Evolutionary conservation across 192 early-diverging fungal genomes (phyloP).

Genomic region (Gigaspora rosea): DNA sequence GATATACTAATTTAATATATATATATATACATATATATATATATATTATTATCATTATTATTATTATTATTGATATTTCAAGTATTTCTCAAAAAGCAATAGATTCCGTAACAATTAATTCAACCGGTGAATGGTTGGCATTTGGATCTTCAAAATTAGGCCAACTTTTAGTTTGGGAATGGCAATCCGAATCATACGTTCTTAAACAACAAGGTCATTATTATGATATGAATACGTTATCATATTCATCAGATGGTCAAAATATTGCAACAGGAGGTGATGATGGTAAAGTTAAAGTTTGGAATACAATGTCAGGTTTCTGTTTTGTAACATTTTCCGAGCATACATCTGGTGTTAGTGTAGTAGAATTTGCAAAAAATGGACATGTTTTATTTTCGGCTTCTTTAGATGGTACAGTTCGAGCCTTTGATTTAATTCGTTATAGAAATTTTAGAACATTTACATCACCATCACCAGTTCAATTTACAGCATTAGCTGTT

Average conservation of each 20-base stretch:
- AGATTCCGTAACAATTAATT: constrained; percentile 84
- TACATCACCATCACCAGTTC: constrained; percentile 91
- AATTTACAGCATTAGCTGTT: constrained; percentile 91
- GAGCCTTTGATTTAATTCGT: constrained; percentile 96
- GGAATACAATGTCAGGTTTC: constrained; percentile 95
- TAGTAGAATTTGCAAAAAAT: constrained; percentile 88
- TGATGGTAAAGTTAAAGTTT: constrained; percentile 97
- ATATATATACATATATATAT: no score
- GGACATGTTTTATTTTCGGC: constrained; percentile 94
- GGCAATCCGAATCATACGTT: constrained; percentile 99
- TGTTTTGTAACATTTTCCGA: constrained; percentile 98
- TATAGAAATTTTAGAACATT: constrained; percentile 99
- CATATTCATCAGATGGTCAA: constrained; percentile 92
- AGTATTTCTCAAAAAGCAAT: constrained; percentile 95
- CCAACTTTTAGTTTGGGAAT: constrained; percentile 99
- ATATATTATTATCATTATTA: no score
- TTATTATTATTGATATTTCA: neutral
- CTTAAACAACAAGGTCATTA: constrained; percentile 99
- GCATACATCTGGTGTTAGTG: constrained; percentile 78
- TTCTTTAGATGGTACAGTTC: constrained; percentile 95
- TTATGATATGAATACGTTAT: constrained; percentile 88
- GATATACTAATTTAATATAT: neutral
- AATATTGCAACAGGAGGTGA: constrained; percentile 94
- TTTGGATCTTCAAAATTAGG: constrained; percentile 91
- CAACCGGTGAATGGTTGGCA: constrained; percentile 95